Percentiles rank a stretch among this genome's conserved stretches.
Evolutionary conservation across 495 filamentous ascomycete species (phyloP).

Genomic region (Lasiosphaeris hirsuta): DNA sequence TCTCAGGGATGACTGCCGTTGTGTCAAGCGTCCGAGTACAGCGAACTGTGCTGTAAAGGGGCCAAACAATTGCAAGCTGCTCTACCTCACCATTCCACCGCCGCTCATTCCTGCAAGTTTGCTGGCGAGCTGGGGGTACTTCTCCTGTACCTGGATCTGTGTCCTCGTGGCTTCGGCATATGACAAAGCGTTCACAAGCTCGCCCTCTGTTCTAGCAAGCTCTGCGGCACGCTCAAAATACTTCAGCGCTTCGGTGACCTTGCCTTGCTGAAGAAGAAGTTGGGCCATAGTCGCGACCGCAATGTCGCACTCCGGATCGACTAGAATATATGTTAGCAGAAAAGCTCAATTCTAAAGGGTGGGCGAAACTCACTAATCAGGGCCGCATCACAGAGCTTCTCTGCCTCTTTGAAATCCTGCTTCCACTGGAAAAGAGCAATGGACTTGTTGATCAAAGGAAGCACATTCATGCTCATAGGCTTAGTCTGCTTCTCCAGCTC

Average conservation of each 20-base stretch:
- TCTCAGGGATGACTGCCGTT: too few relatives aligned
- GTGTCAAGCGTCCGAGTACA: too few relatives aligned
- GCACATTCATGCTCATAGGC: conserved; percentile 91
- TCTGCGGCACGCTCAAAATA: conserved; percentile 97
- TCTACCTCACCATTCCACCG: conserved; percentile 29
- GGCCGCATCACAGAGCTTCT: conserved; percentile 95
- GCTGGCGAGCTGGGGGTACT: conserved; percentile 89
- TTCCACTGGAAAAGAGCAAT: conserved; percentile 97
- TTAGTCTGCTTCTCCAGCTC: conserved; percentile 96
- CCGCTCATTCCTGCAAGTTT: conserved; percentile 70
- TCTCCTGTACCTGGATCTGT: conserved; percentile 95
- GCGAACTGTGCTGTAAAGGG: too few relatives aligned
- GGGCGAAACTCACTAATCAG: conserved; percentile 73
- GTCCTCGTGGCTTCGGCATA: conserved; percentile 97
- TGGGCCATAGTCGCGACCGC: conserved; percentile 99
- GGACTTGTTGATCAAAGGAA: conserved; percentile 98
- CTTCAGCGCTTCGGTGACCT: conserved; percentile 89
- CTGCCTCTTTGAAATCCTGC: conserved; percentile 89
- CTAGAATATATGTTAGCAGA: conserved; percentile 48
- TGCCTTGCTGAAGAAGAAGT: conserved; percentile 94
- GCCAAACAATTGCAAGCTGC: too few relatives aligned
- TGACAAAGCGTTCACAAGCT: conserved; percentile 92
- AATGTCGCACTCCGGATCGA: conserved; percentile 98
- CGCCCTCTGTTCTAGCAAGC: conserved; percentile 90
- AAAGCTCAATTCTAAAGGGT: background rate